These are phyloP conservation scores for Oehlia diaphana DNA, from an alignment of 192 early-diverging fungal species.

Conservation along the genomic window DNA sequence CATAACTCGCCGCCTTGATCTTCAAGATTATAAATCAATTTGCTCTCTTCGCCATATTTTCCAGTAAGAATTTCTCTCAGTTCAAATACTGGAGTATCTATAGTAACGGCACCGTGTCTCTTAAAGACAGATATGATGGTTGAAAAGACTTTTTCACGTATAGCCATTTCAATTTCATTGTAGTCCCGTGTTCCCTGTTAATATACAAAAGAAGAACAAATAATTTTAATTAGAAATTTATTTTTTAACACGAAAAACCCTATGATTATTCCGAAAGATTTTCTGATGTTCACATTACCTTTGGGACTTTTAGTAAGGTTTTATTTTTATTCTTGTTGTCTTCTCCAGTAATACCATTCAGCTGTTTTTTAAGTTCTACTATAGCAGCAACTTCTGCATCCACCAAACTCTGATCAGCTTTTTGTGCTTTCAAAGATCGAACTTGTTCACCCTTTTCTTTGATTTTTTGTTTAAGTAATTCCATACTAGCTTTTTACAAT, in stretches of 20 bases:
- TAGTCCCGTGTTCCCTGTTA: conserved; percentile 92
- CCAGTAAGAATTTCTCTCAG: conserved; percentile 94
- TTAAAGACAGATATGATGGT: conserved; percentile 90
- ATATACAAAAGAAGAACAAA: neutral
- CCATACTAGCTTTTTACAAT: conserved; percentile 10
- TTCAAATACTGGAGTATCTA: conserved; percentile 99
- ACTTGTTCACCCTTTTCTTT: conserved; percentile 60
- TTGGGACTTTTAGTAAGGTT: conserved; percentile 77
- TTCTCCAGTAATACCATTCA: conserved; percentile 42
- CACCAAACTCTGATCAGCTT: conserved; percentile 59
- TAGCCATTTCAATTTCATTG: conserved; percentile 94
- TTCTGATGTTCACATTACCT: conserved; percentile 46
- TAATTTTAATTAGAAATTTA: neutral
- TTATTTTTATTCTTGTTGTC: conserved; percentile 49
- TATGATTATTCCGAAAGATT: neutral
- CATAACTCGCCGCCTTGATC: conserved; percentile 98
- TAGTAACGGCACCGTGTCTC: conserved; percentile 95
- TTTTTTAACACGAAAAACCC: neutral
- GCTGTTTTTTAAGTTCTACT: conserved; percentile 62
- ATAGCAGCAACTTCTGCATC: conserved; percentile 58
- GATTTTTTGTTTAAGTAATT: conserved; percentile 37
- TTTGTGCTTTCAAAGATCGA: conserved; percentile 59
- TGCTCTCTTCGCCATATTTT: conserved; percentile 99
- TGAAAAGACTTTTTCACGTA: conserved; percentile 87
- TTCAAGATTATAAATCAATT: conserved; percentile 96